phyloP scores from a whole-genome alignment of 2,329 filamentous ascomycete genomes.

The Phaeomoniella chlamydospora region DNA sequence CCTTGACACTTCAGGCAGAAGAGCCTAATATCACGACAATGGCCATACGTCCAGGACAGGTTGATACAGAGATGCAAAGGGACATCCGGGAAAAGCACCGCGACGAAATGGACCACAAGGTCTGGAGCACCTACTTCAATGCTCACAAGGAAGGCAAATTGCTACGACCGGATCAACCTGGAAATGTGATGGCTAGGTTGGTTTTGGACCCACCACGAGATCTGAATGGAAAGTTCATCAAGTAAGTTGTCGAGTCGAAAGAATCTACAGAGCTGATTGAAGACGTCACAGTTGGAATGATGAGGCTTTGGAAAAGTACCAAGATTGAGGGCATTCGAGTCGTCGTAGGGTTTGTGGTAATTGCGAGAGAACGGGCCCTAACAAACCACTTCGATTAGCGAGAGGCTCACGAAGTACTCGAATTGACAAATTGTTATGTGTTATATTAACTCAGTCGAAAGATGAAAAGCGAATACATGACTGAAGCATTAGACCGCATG shows the following conservation, averaged over 20 bases:
- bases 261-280: not conserved
- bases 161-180: constrained; percentile 70
- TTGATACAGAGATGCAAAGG: constrained; percentile 85
- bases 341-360: constrained; percentile 10
- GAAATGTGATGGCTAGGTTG: constrained; percentile 70
- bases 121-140: constrained; percentile 50
- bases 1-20: constrained; percentile 57
- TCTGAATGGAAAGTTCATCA: constrained; percentile 61
- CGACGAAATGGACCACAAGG: constrained; percentile 41
- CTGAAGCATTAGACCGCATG: constrained; percentile 36
- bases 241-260: not conserved
- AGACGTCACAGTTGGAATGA: constrained; percentile 10
- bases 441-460: constrained; percentile 42
- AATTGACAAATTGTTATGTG: no score
- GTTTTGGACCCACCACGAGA: constrained; percentile 49
- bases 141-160: constrained; percentile 58
- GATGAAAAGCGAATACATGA: constrained; percentile 50
- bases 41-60: constrained; percentile 61
- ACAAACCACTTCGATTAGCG: no score
- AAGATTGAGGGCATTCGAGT: constrained; percentile 5
- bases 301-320: constrained; percentile 8
- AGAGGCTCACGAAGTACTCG: no score
- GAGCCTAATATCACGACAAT: constrained; percentile 63
- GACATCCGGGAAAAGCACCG: constrained; percentile 61
- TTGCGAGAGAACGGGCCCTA: constrained; percentile 5